A percentile compares a stretch with the other conserved stretches of the same genome.
Conservation (phyloP, 106 monocot species). For the Apostasia ramifera region DNA sequence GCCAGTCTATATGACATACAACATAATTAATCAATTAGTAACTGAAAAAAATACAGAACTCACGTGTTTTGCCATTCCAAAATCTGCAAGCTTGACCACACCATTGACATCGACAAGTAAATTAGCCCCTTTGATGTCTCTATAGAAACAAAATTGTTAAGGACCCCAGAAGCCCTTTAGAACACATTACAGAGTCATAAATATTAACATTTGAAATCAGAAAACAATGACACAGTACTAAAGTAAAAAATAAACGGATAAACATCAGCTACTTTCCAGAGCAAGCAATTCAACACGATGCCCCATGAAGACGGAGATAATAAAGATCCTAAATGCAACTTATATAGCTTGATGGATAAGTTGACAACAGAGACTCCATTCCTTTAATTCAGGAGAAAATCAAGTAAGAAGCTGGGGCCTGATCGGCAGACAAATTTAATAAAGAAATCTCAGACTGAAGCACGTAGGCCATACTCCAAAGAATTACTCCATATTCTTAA, state of each 20-base stretch:
- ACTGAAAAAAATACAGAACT: conserved; percentile 16
- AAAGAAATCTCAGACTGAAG: no score
- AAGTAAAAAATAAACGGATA: background rate
- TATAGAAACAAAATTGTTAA: conserved; percentile 21
- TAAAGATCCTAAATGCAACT: no score
- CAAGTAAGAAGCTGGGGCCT: no score
- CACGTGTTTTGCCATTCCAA: conserved; percentile 97
- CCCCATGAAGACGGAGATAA: no score
- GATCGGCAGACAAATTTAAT: no score
- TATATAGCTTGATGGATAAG: no score
- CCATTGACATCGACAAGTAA: conserved; percentile 81
- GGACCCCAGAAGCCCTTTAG: background rate
- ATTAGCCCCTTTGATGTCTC: conserved; percentile 97
- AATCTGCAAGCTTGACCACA: conserved; percentile 95
- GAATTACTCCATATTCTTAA: no score
- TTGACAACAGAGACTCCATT: no score
- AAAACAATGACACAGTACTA: background rate
- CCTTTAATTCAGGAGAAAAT: no score
- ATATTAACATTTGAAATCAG: background rate
- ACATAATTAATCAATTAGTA: background rate
- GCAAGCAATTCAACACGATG: no score
- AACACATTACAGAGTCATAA: background rate
- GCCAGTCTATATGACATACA: background rate
- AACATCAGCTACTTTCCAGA: background rate
- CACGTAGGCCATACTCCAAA: no score